A percentile compares a stretch with the other conserved stretches of the same genome.
These are phyloP conservation scores for Neurospora sp. DNA, from an alignment of 495 filamentous ascomycete genomes.

Conservation along the genomic window DNA sequence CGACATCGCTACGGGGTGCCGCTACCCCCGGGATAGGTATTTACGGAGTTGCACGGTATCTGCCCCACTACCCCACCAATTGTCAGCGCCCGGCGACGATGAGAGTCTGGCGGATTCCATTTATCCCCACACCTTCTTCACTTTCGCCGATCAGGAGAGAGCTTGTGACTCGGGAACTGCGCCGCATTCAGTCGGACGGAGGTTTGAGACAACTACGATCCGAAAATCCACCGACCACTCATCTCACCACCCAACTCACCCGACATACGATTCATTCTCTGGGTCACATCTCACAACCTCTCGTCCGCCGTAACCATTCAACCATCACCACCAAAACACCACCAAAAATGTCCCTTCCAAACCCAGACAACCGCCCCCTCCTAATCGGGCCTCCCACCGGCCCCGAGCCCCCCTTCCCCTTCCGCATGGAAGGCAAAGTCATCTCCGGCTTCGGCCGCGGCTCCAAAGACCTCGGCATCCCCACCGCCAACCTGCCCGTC, in stretches of 20 bases:
- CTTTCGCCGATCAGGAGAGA: not conserved
- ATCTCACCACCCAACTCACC: not conserved
- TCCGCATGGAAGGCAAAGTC: slow-evolving; percentile 70
- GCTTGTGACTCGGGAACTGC: not conserved
- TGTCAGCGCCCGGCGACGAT: not conserved
- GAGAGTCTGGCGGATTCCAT: not conserved
- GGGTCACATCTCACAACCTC: not conserved
- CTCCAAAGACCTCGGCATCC: slow-evolving; percentile 90
- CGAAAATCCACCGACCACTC: not conserved
- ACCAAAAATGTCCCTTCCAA: slow-evolving; percentile 5
- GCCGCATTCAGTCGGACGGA: not conserved
- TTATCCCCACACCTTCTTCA: not conserved
- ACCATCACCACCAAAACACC: not conserved
- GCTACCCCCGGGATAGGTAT: not conserved
- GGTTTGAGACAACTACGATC: not conserved
- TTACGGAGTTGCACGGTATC: not conserved
- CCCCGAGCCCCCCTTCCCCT: slow-evolving; percentile 68
- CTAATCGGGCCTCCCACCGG: slow-evolving; percentile 61
- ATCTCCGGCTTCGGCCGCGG: slow-evolving; percentile 92
- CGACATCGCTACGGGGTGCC: not conserved
- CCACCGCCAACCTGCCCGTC: slow-evolving; percentile 92
- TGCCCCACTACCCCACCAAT: not conserved
- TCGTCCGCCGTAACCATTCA: not conserved
- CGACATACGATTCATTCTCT: not conserved
- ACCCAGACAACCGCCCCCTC: slow-evolving; percentile 37